phyloP scores from a whole-genome alignment of 257 asterid genomes.

The Lithospermum erythrorhizon region DNA sequence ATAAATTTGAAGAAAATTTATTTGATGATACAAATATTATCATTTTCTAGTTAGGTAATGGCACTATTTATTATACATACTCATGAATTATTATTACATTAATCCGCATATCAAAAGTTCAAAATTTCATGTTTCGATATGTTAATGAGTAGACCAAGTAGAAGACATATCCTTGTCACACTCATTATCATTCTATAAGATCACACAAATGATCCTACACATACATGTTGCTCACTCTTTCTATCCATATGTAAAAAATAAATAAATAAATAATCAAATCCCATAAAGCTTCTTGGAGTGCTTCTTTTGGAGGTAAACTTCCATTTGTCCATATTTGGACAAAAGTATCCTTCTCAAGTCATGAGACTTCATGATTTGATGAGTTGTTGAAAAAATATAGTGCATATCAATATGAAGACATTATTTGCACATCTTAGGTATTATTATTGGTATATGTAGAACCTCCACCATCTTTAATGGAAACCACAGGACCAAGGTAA shows the following conservation, averaged over 20 bases:
- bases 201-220: slow-evolving; percentile 18
- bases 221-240: slow-evolving; percentile 1
- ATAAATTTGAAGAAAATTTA: too few species aligned
- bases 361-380: background rate
- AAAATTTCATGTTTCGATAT: slow-evolving; percentile 30
- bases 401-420: slow-evolving; percentile 6
- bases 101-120: background rate
- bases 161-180: slow-evolving; percentile 33
- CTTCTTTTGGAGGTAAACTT: too few species aligned
- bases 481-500: slow-evolving; percentile 26
- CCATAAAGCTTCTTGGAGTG: too few species aligned
- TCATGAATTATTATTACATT: background rate
- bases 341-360: too few species aligned
- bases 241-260: background rate
- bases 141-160: slow-evolving; percentile 26
- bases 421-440: slow-evolving; percentile 15
- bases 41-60: too few species aligned
- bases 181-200: slow-evolving; percentile 20
- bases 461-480: slow-evolving; percentile 43
- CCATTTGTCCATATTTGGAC: too few species aligned
- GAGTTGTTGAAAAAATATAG: slow-evolving; percentile 4
- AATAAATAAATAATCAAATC: too few species aligned
- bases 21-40: too few species aligned
- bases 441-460: slow-evolving; percentile 23
- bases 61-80: background rate